These are phyloP conservation scores for Thelonectria discophora DNA, from an alignment of 2,329 filamentous ascomycete species.

Conservation along the genomic window DNA sequence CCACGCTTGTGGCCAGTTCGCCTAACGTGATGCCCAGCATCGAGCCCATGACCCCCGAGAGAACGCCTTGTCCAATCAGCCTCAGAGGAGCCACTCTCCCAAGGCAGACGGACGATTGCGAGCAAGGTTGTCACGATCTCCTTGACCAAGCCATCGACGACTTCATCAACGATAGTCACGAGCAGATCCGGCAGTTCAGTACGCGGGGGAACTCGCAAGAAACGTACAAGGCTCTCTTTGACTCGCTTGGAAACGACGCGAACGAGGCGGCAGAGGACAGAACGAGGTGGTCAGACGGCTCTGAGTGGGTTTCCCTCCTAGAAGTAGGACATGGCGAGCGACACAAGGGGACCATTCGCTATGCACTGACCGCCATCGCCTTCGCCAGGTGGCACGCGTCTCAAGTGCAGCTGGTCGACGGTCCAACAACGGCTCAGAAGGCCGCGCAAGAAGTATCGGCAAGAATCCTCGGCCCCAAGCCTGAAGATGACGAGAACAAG, in stretches of 20 bases:
- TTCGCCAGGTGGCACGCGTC: slow-evolving; percentile 2
- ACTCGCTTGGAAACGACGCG: slow-evolving; percentile 2
- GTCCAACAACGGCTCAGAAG: background rate
- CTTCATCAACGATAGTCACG: background rate
- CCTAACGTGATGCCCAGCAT: slow-evolving; percentile 1
- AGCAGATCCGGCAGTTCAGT: background rate
- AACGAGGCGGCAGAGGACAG: slow-evolving; percentile 1
- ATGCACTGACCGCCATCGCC: background rate
- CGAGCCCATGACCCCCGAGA: slow-evolving; percentile 7
- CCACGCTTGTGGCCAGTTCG: slow-evolving; percentile 5
- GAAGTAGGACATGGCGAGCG: slow-evolving; percentile 4
- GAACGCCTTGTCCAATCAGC: background rate
- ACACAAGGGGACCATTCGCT: background rate
- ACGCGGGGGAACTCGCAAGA: slow-evolving; percentile 1
- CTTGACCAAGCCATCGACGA: background rate
- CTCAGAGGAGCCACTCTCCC: background rate
- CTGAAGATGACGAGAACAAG: slow-evolving; percentile 5
- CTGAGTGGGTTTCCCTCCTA: slow-evolving; percentile 1
- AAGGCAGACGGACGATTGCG: slow-evolving; percentile 1
- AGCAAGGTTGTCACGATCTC: background rate
- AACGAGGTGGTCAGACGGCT: background rate
- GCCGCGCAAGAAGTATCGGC: background rate
- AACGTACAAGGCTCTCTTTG: background rate
- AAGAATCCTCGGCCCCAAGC: slow-evolving; percentile 5
- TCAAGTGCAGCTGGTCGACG: background rate